Conservation (phyloP, 2,329 filamentous ascomycete species). For the Fusarium brevicatenulatum region DNA sequence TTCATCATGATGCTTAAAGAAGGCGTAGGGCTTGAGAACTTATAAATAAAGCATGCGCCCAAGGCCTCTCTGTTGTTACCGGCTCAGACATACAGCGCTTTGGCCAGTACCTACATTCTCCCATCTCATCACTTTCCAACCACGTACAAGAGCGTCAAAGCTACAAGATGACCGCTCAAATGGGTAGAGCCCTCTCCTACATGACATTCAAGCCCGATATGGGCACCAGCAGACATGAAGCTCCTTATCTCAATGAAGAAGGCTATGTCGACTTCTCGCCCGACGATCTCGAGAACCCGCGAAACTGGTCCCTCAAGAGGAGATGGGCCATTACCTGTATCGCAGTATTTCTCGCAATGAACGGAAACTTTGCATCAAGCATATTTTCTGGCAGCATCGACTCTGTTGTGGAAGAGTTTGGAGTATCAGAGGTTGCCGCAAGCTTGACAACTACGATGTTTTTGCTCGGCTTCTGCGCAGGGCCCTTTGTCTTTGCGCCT, state of each 20-base stretch:
- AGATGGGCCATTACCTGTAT: slow-evolving; percentile 55
- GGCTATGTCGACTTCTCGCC: slow-evolving; percentile 63
- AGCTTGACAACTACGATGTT: slow-evolving; percentile 64
- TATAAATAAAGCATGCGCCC: slow-evolving; percentile 10
- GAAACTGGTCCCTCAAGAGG: slow-evolving; percentile 57
- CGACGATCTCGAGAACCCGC: slow-evolving; percentile 61
- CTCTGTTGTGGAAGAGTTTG: slow-evolving; percentile 50
- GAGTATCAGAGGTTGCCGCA: slow-evolving; percentile 58
- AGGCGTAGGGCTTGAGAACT: neutral
- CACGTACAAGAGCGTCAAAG: neutral
- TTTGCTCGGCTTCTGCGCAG: slow-evolving; percentile 66
- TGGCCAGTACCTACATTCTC: neutral
- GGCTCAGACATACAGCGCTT: neutral
- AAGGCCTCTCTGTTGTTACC: neutral
- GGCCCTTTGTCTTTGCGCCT: slow-evolving; percentile 68
- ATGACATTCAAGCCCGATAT: slow-evolving; percentile 8
- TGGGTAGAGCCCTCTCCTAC: neutral
- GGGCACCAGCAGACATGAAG: slow-evolving; percentile 16
- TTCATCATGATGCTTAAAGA: slow-evolving; percentile 6
- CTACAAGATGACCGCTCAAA: neutral
- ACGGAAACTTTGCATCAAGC: slow-evolving; percentile 62
- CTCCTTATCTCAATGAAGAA: slow-evolving; percentile 58
- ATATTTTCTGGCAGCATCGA: slow-evolving; percentile 48
- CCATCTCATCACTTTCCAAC: neutral
- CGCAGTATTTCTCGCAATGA: slow-evolving; percentile 60